Conservation (phyloP, 2,329 filamentous ascomycete genomes). For the Colletotrichum karsti region DNA sequence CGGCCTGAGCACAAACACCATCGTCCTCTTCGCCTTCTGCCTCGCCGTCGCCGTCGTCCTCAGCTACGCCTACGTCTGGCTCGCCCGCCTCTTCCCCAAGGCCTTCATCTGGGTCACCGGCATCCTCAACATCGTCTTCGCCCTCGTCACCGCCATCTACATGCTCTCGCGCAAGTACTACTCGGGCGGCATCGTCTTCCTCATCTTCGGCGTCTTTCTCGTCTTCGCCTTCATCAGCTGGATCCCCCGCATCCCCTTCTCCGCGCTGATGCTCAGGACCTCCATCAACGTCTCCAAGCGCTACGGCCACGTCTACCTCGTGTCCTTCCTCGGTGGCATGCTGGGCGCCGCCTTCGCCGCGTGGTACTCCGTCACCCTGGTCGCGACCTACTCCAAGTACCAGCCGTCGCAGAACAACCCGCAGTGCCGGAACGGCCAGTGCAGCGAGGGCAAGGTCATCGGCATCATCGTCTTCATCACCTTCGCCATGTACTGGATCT, state of each 20-base stretch:
- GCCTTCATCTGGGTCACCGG: slow-evolving; percentile 93
- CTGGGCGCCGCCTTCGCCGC: slow-evolving; percentile 79
- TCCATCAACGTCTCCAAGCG: slow-evolving; percentile 85
- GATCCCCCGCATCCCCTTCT: slow-evolving; percentile 92
- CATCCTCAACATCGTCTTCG: slow-evolving; percentile 85
- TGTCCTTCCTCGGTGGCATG: slow-evolving; percentile 85
- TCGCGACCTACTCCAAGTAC: slow-evolving; percentile 86
- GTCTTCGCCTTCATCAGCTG: slow-evolving; percentile 87
- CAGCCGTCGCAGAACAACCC: slow-evolving; percentile 68
- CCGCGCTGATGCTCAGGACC: slow-evolving; percentile 87
- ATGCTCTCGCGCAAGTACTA: slow-evolving; percentile 82
- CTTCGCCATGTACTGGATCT: slow-evolving; percentile 93
- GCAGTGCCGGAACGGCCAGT: slow-evolving; percentile 67
- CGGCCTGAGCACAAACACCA: slow-evolving; percentile 80
- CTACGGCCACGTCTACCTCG: slow-evolving; percentile 86
- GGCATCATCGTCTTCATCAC: slow-evolving; percentile 87
- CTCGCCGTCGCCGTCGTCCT: slow-evolving; percentile 78
- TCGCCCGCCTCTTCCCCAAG: slow-evolving; percentile 82
- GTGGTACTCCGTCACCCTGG: slow-evolving; percentile 88
- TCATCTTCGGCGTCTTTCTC: slow-evolving; percentile 83
- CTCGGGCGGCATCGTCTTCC: slow-evolving; percentile 86
- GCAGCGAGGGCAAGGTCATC: slow-evolving; percentile 80
- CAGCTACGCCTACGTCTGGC: slow-evolving; percentile 79
- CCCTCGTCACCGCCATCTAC: slow-evolving; percentile 86
- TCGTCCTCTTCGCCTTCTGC: slow-evolving; percentile 85